Base-by-base conservation (phyloP, 2,329 filamentous ascomycete genomes). In the Trichoderma sp. region DNA sequence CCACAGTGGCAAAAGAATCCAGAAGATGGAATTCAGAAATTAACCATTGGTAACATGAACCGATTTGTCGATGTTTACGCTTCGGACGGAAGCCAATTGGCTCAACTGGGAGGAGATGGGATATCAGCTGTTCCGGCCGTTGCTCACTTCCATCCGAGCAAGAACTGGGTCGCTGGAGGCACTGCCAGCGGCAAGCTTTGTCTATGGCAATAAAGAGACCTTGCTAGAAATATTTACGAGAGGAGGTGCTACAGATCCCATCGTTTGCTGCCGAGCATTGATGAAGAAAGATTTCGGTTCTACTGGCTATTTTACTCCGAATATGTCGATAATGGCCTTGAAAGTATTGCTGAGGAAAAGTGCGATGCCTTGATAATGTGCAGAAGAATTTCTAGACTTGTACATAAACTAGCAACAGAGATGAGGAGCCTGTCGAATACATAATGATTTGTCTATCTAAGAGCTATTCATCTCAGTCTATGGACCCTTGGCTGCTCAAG, bases 31-130 rank as follows among this genome's bases (percentile, higher is more conserved):
- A 89, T 96, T 5, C 91, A 97, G 72, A 93, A 95, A 71, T 94
- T 99, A 75, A 92, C 89, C 29, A 95, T 99, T 69, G 96, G 93
- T 1, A 99, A 98, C 74, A 98, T 98, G 96, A 97, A 97, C 77
- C 89, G 96, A 1, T 98, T 97, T 74, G 93, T 98, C 1, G 96
- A 99, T 76, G 87, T 99, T 0, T 99, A 92, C 78, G 91, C 91
- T 0, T 86, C 89, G 0, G 87, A 91, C 60, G 96, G 96, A 0
- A 90, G 93, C 75, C 95, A 98, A 78, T 82, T 99, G 4, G 95
- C 92, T 0, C 95, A 98, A 79, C 80, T 97, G 0, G 93, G 91
- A 1, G 93, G 94, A 0, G 93, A 97, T 0, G 92, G 91, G 0
- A 97, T 99, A 74, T 97, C 94, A 0, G 96, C 96, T 7, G 96